phyloP scores from a whole-genome alignment of 192 early-diverging fungal genomes.

The Oehlia diaphana region DNA sequence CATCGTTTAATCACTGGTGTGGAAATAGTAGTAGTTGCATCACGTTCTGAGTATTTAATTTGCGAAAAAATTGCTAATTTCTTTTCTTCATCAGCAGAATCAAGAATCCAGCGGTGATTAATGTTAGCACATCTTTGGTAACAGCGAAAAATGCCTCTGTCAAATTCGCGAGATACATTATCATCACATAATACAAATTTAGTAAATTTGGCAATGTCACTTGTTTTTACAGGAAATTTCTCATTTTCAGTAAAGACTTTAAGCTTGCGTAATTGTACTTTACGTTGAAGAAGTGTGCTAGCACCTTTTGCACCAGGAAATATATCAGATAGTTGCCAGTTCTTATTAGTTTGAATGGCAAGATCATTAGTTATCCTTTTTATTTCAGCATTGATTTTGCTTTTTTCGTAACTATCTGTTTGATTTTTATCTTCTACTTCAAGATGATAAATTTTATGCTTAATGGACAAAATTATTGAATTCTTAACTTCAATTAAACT shows the following conservation, averaged over 20 bases:
- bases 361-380: no score
- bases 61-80: no score
- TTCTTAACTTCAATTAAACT: no score
- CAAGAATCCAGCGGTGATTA: conserved; percentile 3
- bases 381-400: no score
- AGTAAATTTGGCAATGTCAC: not conserved
- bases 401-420: no score
- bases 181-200: conserved; percentile 18
- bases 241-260: conserved; percentile 12
- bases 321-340: not conserved
- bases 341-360: not conserved
- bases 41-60: no score
- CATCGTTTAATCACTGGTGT: no score
- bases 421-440: no score
- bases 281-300: not conserved
- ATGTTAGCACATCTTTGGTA: not conserved
- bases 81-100: no score
- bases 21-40: no score
- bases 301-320: conserved; percentile 13
- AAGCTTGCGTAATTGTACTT: conserved; percentile 16
- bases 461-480: no score
- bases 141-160: conserved; percentile 18
- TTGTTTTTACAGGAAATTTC: conserved; percentile 6
- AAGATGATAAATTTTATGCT: no score
- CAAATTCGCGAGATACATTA: conserved; percentile 13